phyloP scores from a whole-genome alignment of 352 stramenopile species.

The Phytophthora chlamydospora region DNA sequence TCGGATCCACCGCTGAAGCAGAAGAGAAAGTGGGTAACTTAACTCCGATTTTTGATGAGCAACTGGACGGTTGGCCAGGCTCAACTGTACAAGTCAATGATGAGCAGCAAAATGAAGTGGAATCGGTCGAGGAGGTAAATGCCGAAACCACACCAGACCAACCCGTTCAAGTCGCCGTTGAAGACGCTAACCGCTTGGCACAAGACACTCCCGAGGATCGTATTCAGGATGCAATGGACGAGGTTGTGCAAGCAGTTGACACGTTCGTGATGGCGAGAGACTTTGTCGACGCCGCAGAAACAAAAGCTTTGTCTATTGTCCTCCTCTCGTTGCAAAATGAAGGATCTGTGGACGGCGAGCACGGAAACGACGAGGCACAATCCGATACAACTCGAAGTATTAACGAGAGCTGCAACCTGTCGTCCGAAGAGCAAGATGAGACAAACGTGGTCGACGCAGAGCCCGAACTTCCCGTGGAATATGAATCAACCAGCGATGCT shows the following conservation, averaged over 20 bases:
- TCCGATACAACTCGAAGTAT: conserved; percentile 18
- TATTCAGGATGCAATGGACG: background rate
- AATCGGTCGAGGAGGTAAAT: background rate
- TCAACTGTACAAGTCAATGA: too few relatives aligned
- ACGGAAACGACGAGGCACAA: conserved; percentile 16
- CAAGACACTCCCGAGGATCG: background rate
- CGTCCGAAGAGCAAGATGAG: conserved; percentile 22
- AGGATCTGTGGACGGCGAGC: background rate
- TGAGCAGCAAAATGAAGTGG: too few relatives aligned
- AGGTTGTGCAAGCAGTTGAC: background rate
- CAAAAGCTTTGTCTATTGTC: conserved; percentile 16
- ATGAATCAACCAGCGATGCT: background rate
- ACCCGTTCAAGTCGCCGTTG: background rate
- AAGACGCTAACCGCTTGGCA: background rate
- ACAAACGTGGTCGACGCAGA: background rate
- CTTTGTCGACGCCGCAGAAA: conserved; percentile 17
- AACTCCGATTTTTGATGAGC: too few relatives aligned
- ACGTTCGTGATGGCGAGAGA: conserved; percentile 10
- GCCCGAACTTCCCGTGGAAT: background rate
- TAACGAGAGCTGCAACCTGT: conserved; percentile 4
- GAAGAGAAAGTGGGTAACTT: too few relatives aligned
- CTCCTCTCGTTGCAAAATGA: conserved; percentile 7
- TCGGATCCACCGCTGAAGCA: too few relatives aligned
- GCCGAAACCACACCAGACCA: background rate
- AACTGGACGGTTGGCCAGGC: too few relatives aligned